These are phyloP conservation scores for Plantago elongata DNA, from an alignment of 257 asterid genomes.

Conservation along the genomic window DNA sequence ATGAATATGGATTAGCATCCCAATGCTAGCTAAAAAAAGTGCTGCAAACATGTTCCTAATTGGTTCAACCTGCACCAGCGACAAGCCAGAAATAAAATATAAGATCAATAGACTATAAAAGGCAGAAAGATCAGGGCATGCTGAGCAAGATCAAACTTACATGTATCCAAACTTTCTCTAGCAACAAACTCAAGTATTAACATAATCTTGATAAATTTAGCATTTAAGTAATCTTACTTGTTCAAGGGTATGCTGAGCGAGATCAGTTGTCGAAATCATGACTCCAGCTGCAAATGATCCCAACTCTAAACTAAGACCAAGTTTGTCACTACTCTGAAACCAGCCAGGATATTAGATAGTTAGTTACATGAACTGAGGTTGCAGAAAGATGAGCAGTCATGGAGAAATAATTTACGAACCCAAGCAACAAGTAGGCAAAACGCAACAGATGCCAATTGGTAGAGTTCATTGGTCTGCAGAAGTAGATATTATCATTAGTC, in stretches of 20 bases:
- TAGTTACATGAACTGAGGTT: constrained; percentile 1
- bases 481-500: constrained; percentile 18
- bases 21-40: constrained; percentile 95
- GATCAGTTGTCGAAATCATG: constrained; percentile 97
- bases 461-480: constrained; percentile 93
- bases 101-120: not conserved
- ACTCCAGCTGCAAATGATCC: constrained; percentile 99
- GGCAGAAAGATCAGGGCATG: too few relatives aligned
- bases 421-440: constrained; percentile 98
- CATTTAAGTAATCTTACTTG: constrained; percentile 47
- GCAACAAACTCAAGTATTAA: constrained; percentile 5
- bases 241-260: constrained; percentile 93
- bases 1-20: constrained; percentile 98
- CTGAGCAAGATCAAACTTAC: constrained; percentile 4
- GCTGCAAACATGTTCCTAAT: constrained; percentile 98
- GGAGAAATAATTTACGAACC: constrained; percentile 47
- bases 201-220: not conserved
- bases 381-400: constrained; percentile 3
- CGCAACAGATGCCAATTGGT: constrained; percentile 94
- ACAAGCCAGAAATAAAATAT: constrained; percentile 26
- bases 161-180: not conserved
- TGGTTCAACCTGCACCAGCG: constrained; percentile 78
- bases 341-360: constrained; percentile 23
- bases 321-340: constrained; percentile 97
- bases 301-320: constrained; percentile 97